phyloP scores from a whole-genome alignment of 306 rosid genomes.

The Argentina anserina region DNA sequence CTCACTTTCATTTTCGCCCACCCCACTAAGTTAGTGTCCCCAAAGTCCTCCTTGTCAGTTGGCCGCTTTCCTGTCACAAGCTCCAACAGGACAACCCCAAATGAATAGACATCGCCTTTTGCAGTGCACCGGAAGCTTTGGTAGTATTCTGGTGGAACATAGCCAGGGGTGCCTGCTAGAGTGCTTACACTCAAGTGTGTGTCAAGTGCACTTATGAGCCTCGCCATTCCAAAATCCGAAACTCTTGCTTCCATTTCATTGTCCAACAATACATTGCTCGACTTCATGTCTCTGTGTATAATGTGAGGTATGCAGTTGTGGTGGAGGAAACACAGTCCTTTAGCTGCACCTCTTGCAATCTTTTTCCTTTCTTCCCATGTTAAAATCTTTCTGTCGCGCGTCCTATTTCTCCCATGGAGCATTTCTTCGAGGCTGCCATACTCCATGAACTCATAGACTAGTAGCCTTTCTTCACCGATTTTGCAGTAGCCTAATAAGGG shows the following conservation, averaged over 20 bases:
- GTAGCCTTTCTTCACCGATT: conserved; percentile 92
- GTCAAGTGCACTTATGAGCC: conserved; percentile 95
- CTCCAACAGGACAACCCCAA: conserved; percentile 85
- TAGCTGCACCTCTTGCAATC: conserved; percentile 93
- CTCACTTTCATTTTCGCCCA: conserved; percentile 88
- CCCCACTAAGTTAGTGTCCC: conserved; percentile 92
- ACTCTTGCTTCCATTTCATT: conserved; percentile 87
- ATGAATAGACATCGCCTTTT: conserved; percentile 89
- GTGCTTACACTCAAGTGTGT: conserved; percentile 97
- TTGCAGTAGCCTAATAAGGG: conserved; percentile 91
- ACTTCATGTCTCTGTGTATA: conserved; percentile 95
- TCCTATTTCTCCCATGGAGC: conserved; percentile 79
- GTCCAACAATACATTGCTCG: conserved; percentile 90
- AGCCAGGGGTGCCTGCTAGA: conserved; percentile 94
- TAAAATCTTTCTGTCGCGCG: conserved; percentile 48
- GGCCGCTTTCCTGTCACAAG: conserved; percentile 84
- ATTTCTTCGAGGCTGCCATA: conserved; percentile 95
- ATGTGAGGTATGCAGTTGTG: conserved; percentile 99
- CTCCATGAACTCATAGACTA: conserved; percentile 92
- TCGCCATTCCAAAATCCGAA: conserved; percentile 96
- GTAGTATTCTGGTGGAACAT: conserved; percentile 97
- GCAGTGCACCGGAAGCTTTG: conserved; percentile 98
- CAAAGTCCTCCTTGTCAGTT: conserved; percentile 89
- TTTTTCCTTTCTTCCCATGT: conserved; percentile 94
- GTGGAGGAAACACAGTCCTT: conserved; percentile 91